Evolutionary conservation across 2,329 filamentous ascomycete genomes (phyloP).

Genomic region (Fusarium avenaceum): DNA sequence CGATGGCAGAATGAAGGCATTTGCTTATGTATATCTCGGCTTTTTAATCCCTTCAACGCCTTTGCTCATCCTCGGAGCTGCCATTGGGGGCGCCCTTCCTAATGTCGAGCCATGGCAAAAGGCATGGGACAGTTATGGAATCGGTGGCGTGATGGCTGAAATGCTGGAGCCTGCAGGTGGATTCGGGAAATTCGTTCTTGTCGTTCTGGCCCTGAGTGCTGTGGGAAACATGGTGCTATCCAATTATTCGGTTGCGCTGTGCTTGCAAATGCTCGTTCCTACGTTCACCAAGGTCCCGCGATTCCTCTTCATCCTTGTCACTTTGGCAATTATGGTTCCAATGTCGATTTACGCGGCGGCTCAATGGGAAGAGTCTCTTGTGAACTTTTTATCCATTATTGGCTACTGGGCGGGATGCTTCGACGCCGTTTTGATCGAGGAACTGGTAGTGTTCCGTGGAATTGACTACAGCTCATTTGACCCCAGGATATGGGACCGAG

Average conservation of each 20-base stretch:
- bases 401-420: constrained; percentile 63
- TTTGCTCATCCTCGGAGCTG: constrained; percentile 57
- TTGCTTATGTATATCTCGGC: constrained; percentile 61
- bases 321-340: constrained; percentile 59
- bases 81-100: constrained; percentile 54
- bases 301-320: constrained; percentile 57
- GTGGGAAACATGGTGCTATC: constrained; percentile 57
- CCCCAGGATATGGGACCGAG: constrained; percentile 60
- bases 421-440: constrained; percentile 57
- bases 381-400: constrained; percentile 61
- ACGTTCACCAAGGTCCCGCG: constrained; percentile 58
- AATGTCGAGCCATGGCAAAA: constrained; percentile 50
- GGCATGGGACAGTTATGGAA: constrained; percentile 49
- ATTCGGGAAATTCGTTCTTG: constrained; percentile 56
- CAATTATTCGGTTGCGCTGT: constrained; percentile 57
- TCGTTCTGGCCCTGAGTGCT: constrained; percentile 51
- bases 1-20: constrained; percentile 37
- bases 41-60: constrained; percentile 57
- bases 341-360: constrained; percentile 58
- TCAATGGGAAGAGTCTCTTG: constrained; percentile 58
- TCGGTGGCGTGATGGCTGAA: constrained; percentile 51
- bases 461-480: constrained; percentile 59
- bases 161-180: constrained; percentile 52
- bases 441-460: constrained; percentile 60
- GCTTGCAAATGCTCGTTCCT: constrained; percentile 60